Evolutionary conservation across 139 green algal species (phyloP).

Genomic region (Asterochloris erici): DNA sequence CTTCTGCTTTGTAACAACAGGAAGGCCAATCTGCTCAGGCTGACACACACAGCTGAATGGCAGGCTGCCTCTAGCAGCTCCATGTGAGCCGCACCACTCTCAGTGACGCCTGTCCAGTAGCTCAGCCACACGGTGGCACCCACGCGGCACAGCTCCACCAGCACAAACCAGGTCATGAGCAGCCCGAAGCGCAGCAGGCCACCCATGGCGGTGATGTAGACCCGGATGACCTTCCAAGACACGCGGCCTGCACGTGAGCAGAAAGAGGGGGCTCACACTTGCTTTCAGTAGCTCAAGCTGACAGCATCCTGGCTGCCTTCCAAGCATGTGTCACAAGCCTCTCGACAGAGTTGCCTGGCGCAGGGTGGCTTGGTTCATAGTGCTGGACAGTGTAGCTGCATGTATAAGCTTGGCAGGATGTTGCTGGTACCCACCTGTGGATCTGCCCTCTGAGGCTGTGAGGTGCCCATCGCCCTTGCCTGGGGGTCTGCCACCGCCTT

Average conservation of each 20-base stretch:
- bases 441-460: conserved; percentile 17
- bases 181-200: conserved; percentile 28
- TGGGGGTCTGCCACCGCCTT: neutral
- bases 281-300: neutral
- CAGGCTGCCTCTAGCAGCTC: too few species aligned
- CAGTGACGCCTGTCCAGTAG: conserved; percentile 43
- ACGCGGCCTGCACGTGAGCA: conserved; percentile 31
- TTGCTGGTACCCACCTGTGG: conserved; percentile 9
- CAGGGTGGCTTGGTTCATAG: too few species aligned
- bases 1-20: too few species aligned
- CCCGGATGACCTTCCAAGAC: conserved; percentile 34
- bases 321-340: neutral
- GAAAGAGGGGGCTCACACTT: neutral
- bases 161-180: conserved; percentile 40
- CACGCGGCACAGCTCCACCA: conserved; percentile 45
- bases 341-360: neutral
- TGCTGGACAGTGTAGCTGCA: neutral
- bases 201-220: conserved; percentile 51
- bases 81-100: neutral
- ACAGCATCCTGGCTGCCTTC: neutral
- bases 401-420: neutral
- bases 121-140: conserved; percentile 57
- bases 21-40: too few species aligned
- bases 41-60: too few species aligned
- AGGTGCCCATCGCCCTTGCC: conserved; percentile 5